Percentiles rank a stretch among this genome's conserved stretches.
phyloP scores from a whole-genome alignment of 305 asterid species.

The Plantago rigida region DNA sequence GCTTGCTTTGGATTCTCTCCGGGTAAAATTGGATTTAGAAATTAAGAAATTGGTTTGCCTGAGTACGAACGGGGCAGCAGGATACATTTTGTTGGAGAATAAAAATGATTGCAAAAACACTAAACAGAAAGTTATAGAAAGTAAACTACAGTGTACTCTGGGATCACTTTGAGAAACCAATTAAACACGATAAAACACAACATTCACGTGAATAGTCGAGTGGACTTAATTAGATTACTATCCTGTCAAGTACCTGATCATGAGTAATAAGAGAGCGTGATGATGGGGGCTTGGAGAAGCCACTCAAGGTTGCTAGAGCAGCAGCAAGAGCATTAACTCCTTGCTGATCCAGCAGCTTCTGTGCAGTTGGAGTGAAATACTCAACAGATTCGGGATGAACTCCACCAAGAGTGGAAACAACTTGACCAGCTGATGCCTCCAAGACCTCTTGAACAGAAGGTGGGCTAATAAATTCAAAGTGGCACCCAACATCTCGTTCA shows the following conservation, averaged over 20 bases:
- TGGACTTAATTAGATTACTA: constrained; percentile 3
- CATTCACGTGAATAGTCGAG: background rate
- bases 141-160: background rate
- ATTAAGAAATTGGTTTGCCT: too few relatives aligned
- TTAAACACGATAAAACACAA: background rate
- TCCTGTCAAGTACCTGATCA: constrained; percentile 50
- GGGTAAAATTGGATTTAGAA: too few relatives aligned
- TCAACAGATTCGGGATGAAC: constrained; percentile 82
- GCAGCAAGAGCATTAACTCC: constrained; percentile 80
- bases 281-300: constrained; percentile 83
- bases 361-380: constrained; percentile 78
- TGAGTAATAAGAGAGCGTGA: constrained; percentile 84
- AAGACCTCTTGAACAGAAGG: constrained; percentile 80
- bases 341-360: constrained; percentile 53
- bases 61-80: too few relatives aligned
- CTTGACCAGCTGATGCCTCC: constrained; percentile 84
- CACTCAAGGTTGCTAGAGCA: constrained; percentile 84
- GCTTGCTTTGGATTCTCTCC: too few relatives aligned
- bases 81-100: too few relatives aligned
- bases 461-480: constrained; percentile 63
- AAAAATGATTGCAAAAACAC: too few relatives aligned
- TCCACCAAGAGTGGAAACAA: constrained; percentile 66
- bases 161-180: background rate
- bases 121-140: too few relatives aligned
- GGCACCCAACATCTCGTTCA: constrained; percentile 79